Conservation (phyloP, 345 rosid species). For the Firmiana major region DNA sequence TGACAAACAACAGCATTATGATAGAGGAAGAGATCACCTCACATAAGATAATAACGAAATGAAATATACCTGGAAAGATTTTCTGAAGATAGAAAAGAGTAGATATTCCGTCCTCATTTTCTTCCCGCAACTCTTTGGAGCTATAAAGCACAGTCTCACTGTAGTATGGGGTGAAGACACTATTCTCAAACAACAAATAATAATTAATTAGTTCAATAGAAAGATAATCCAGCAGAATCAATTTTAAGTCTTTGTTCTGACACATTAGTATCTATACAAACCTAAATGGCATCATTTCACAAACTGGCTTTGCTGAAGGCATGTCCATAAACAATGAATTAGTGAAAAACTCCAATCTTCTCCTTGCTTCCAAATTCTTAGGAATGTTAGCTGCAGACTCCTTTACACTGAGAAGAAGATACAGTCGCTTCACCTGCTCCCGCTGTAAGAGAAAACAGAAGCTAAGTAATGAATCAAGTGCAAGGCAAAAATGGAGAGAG, state of each 20-base stretch:
- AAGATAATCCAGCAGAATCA: background rate
- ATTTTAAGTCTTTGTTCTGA: constrained; percentile 8
- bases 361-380: constrained; percentile 95
- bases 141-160: constrained; percentile 98
- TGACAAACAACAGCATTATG: background rate
- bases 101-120: constrained; percentile 99
- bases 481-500: constrained; percentile 12
- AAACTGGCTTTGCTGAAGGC: constrained; percentile 87
- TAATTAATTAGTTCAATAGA: constrained; percentile 7
- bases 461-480: constrained; percentile 17
- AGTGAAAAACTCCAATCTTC: constrained; percentile 85
- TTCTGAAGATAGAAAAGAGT: constrained; percentile 97
- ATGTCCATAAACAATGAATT: constrained; percentile 95
- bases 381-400: constrained; percentile 93
- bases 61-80: constrained; percentile 78
- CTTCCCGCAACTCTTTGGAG: constrained; percentile 74
- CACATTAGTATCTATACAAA: constrained; percentile 16
- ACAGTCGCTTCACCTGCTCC: constrained; percentile 91
- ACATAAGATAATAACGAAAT: constrained; percentile 10
- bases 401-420: constrained; percentile 94
- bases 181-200: constrained; percentile 29
- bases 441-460: constrained; percentile 45
- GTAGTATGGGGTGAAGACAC: constrained; percentile 99
- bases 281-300: constrained; percentile 90
- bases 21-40: background rate